A percentile compares a stretch with the other conserved stretches of the same genome.
Conservation (phyloP, 768 basidiomycete genomes). For the Cyclocybe aegerita region DNA sequence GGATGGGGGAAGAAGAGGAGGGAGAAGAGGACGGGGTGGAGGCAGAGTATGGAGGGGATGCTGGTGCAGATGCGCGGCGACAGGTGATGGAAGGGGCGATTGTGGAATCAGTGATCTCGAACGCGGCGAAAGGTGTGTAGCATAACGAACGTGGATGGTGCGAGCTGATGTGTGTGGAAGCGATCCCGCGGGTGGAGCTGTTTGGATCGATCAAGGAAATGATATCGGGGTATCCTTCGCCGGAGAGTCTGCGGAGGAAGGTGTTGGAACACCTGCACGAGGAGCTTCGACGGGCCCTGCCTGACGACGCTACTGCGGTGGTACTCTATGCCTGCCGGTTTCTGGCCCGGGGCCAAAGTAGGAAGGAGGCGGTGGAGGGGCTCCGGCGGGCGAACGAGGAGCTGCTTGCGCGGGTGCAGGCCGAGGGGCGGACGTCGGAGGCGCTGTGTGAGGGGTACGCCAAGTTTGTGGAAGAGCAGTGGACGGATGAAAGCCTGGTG, state of each 20-base stretch:
- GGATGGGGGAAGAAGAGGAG: slow-evolving; percentile 23
- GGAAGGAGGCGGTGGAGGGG: slow-evolving; percentile 36
- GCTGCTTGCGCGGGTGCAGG: slow-evolving; percentile 24
- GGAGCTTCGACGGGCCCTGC: slow-evolving; percentile 29
- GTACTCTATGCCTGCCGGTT: slow-evolving; percentile 33
- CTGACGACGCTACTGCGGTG: slow-evolving; percentile 34
- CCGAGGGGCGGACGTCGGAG: slow-evolving; percentile 17
- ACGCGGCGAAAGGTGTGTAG: slow-evolving; percentile 66
- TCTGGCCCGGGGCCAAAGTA: slow-evolving; percentile 27
- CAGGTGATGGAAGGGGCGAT: slow-evolving; percentile 79
- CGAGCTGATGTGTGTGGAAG: slow-evolving; percentile 25
- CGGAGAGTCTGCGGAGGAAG: slow-evolving; percentile 29
- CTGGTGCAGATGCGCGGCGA: slow-evolving; percentile 55
- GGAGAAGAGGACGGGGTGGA: slow-evolving; percentile 35
- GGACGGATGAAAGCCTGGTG: slow-evolving; percentile 48
- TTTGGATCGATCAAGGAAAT: slow-evolving; percentile 38
- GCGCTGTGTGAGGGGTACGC: slow-evolving; percentile 38
- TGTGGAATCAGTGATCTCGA: slow-evolving; percentile 73
- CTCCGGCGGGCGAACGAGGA: slow-evolving; percentile 39
- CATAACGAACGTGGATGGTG: background rate
- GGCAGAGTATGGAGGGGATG: slow-evolving; percentile 45
- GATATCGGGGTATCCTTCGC: slow-evolving; percentile 37
- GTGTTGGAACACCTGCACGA: slow-evolving; percentile 41
- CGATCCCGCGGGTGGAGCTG: slow-evolving; percentile 40
- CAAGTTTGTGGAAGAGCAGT: slow-evolving; percentile 56